These are phyloP conservation scores for Aspergillus saccharolyticus DNA, from an alignment of 495 filamentous ascomycete species.

Conservation along the genomic window DNA sequence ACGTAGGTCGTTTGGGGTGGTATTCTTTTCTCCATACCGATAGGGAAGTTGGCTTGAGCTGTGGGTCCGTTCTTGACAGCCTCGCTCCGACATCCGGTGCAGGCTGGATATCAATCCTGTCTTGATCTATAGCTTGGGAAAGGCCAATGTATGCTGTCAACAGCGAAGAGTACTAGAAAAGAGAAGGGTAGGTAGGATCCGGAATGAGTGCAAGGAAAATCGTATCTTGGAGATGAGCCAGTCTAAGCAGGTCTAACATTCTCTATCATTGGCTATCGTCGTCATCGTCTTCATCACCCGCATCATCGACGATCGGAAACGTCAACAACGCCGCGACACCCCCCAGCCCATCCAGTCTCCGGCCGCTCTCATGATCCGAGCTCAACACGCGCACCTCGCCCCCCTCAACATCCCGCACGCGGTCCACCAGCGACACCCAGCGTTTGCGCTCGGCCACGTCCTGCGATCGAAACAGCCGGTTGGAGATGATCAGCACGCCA, in stretches of 20 bases:
- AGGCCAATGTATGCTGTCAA: no score
- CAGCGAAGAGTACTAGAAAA: no score
- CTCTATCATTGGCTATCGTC: conserved; percentile 10
- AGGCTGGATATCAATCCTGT: no score
- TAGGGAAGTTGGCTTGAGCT: no score
- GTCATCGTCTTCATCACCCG: conserved; percentile 35
- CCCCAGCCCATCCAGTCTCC: conserved; percentile 75
- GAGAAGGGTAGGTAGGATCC: no score
- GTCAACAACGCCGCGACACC: conserved; percentile 88
- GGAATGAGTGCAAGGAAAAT: no score
- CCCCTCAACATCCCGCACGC: conserved; percentile 75
- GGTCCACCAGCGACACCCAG: conserved; percentile 85
- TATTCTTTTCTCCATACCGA: no score
- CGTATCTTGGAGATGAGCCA: background rate
- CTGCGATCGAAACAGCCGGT: conserved; percentile 77
- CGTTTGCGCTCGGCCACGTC: conserved; percentile 72
- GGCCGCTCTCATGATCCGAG: conserved; percentile 90
- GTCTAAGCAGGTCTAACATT: background rate
- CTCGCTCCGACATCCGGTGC: no score
- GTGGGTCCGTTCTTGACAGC: no score
- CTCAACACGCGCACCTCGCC: conserved; percentile 86
- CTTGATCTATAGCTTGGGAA: no score
- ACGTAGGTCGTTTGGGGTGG: no score
- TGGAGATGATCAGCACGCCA: conserved; percentile 78
- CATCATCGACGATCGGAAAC: conserved; percentile 72